phyloP scores from a whole-genome alignment of 2,329 filamentous ascomycete species.

The Ilyonectria sp. region DNA sequence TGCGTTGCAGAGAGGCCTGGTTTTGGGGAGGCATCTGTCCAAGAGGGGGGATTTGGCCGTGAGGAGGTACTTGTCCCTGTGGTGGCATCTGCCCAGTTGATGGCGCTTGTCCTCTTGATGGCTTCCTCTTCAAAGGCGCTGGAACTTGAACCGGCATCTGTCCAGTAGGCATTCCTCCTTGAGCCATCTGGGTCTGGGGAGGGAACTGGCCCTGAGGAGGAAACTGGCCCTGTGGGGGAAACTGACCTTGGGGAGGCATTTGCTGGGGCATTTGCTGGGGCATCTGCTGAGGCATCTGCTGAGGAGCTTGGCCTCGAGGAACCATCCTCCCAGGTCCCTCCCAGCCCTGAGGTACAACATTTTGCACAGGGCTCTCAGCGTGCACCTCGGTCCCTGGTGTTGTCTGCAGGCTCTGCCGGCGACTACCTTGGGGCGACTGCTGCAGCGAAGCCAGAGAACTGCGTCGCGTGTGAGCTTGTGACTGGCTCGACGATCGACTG shows the following conservation, averaged over 20 bases:
- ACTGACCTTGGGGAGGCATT: slow-evolving; percentile 12
- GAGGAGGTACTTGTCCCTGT: slow-evolving; percentile 9
- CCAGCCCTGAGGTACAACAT: slow-evolving; percentile 8
- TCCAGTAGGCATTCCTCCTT: slow-evolving; percentile 2
- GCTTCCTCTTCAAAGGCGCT: slow-evolving; percentile 38
- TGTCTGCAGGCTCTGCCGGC: slow-evolving; percentile 42
- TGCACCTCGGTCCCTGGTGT: slow-evolving; percentile 4
- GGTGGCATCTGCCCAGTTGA: slow-evolving; percentile 7
- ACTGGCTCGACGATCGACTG: slow-evolving; percentile 40
- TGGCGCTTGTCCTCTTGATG: slow-evolving; percentile 33
- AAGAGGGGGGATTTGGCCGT: neutral
- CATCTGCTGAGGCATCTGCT: slow-evolving; percentile 24
- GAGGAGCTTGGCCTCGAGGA: slow-evolving; percentile 31
- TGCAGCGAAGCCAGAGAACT: slow-evolving; percentile 37
- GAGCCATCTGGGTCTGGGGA: neutral
- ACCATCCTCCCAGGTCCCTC: slow-evolving; percentile 1
- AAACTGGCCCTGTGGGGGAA: slow-evolving; percentile 13
- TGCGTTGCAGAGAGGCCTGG: slow-evolving; percentile 33
- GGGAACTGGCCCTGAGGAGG: slow-evolving; percentile 16
- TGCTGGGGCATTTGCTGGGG: slow-evolving; percentile 1
- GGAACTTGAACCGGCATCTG: slow-evolving; percentile 27
- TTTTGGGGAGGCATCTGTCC: slow-evolving; percentile 24
- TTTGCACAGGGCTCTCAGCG: slow-evolving; percentile 25
- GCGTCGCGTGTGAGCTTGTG: slow-evolving; percentile 30
- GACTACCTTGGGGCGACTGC: slow-evolving; percentile 39